Base-by-base conservation (phyloP, 345 rosid genomes). In the Linum tenue region DNA sequence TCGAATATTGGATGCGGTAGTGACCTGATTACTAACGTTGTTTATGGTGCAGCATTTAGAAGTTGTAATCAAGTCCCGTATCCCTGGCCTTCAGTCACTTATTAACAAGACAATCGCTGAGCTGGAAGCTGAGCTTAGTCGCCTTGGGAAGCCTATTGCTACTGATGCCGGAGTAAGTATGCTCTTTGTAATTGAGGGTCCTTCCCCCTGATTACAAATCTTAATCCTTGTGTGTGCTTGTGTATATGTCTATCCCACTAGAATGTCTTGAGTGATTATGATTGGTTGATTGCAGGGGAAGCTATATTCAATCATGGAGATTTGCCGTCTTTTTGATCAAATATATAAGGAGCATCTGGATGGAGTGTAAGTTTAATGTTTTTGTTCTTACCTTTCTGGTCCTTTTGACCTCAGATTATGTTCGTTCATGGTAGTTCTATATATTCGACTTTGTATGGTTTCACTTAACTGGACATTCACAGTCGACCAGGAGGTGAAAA, bases 401-500 rank as follows among this genome's bases (percentile, higher is more conserved):
- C 31, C 57, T 35, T 66, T n/a, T 71, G 17, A 31, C 7, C n/a
- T 8, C 31, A 0, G 31, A 22, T 22, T 22, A 22, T 22, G 31
- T 22, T 22, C 31, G 51, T 2, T 44, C 51, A 44, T 44, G 7
- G 51, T 44, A 9, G 12, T 44, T 5, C 12, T 44, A 44, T 44
- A 2, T 44, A 15, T 58, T 57, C 11, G 39, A 40, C 62, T 43
- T 55, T 12, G 51, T 63, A 5, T 14, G 12, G 7, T 44, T 44
- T 44, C 51, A 44, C 10, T 44, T 5, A 8, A 44, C 51, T 31
- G 69, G 62, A 67, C 43, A 63, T 68, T 60, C 42, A 63, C 86
- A 94, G 97, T 87, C 95, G 99, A 9, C 71, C 99, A 40, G 99
- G 99, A 72, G 99, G 99, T 66, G 97, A 94, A 63, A 94, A 89